A percentile compares a stretch with the other conserved stretches of the same genome.
phyloP scores from a whole-genome alignment of 2,329 filamentous ascomycete genomes.

The Coccinonectria pachysandricola region DNA sequence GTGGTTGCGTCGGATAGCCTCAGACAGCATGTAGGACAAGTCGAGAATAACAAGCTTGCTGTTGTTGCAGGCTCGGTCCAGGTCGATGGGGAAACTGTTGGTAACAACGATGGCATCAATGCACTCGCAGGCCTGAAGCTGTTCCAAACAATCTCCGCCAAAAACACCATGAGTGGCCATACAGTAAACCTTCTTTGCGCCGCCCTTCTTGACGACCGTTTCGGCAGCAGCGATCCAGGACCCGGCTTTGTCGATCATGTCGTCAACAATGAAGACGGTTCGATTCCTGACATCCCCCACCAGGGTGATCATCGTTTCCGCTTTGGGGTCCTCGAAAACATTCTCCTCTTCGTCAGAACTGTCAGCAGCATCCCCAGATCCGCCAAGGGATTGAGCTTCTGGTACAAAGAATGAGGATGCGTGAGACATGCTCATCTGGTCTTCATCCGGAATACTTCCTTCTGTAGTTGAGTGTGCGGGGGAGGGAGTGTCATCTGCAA shows the following conservation, averaged over 20 bases:
- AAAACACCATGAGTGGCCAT: conserved; percentile 96
- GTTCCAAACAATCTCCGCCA: conserved; percentile 76
- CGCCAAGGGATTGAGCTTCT: conserved; percentile 60
- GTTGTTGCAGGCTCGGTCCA: conserved; percentile 57
- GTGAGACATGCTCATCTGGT: conserved; percentile 70
- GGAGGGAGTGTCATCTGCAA: conserved; percentile 85
- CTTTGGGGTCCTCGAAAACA: conserved; percentile 64
- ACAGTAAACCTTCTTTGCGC: conserved; percentile 89
- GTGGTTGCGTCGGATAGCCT: conserved; percentile 92
- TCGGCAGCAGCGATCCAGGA: conserved; percentile 98
- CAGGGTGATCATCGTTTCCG: conserved; percentile 94
- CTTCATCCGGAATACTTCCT: conserved; percentile 56
- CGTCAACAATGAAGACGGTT: conserved; percentile 89
- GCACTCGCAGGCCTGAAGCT: conserved; percentile 84
- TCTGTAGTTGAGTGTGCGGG: conserved; percentile 60
- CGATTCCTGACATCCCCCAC: conserved; percentile 86
- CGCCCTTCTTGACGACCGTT: conserved; percentile 86
- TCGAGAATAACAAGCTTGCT: conserved; percentile 86
- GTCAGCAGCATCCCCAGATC: conserved; percentile 71
- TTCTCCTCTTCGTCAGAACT: conserved; percentile 91
- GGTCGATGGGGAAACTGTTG: conserved; percentile 88
- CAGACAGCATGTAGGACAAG: conserved; percentile 75
- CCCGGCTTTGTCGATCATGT: conserved; percentile 96
- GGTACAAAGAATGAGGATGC: conserved; percentile 73
- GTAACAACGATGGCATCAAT: conserved; percentile 93